Evolutionary conservation across 768 basidiomycete species (phyloP).

Genomic region (Pluteus cervinus): DNA sequence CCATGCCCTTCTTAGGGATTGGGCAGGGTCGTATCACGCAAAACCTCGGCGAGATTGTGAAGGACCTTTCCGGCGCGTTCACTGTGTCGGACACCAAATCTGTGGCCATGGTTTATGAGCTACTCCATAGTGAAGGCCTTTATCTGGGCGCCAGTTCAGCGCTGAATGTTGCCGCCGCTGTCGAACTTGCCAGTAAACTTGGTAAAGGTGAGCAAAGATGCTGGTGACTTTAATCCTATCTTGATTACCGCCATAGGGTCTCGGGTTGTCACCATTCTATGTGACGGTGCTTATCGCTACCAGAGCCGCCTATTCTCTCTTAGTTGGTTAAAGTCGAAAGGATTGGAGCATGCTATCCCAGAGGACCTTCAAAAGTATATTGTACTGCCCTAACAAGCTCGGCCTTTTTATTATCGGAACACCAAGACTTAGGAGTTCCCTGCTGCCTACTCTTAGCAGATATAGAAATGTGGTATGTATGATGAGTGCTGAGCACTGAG

Average conservation of each 20-base stretch:
- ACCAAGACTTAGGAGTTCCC: too few species aligned
- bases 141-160: slow-evolving; percentile 95
- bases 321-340: slow-evolving; percentile 83
- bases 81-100: slow-evolving; percentile 85
- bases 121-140: slow-evolving; percentile 87
- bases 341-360: slow-evolving; percentile 73
- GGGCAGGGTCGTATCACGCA: slow-evolving; percentile 95
- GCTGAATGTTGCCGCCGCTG: slow-evolving; percentile 91
- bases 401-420: too few species aligned
- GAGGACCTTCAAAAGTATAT: slow-evolving; percentile 82
- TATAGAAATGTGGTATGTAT: too few species aligned
- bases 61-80: slow-evolving; percentile 75
- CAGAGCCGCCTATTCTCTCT: slow-evolving; percentile 95
- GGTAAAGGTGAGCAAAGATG: slow-evolving; percentile 59
- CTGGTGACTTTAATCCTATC: background rate
- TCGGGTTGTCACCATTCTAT: slow-evolving; percentile 82
- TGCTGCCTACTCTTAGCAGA: too few species aligned
- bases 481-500: too few species aligned
- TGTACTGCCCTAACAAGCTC: slow-evolving; percentile 59
- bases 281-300: slow-evolving; percentile 96
- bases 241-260: slow-evolving; percentile 46
- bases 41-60: slow-evolving; percentile 80
- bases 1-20: slow-evolving; percentile 53
- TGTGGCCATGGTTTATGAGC: slow-evolving; percentile 89
- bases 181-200: slow-evolving; percentile 77